Evolutionary conservation across 2,329 filamentous ascomycete species (phyloP).

Genomic region (Escovopsis sp.): DNA sequence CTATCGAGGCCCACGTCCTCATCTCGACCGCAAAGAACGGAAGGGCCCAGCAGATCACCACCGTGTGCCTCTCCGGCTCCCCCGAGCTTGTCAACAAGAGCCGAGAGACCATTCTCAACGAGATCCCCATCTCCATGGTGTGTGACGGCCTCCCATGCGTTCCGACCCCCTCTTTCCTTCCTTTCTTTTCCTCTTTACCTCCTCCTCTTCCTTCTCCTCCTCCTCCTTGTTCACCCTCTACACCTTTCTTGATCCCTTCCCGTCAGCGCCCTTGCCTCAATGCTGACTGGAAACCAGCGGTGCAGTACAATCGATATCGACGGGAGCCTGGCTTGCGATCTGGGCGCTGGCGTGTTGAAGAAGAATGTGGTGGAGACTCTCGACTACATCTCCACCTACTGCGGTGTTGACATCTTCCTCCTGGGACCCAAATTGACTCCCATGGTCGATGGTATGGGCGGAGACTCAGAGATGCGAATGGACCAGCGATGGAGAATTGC

Average conservation of each 20-base stretch:
- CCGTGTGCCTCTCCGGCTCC: constrained; percentile 80
- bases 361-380: constrained; percentile 68
- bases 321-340: constrained; percentile 74
- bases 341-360: constrained; percentile 51
- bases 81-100: constrained; percentile 81
- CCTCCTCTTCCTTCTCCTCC: too few relatives aligned
- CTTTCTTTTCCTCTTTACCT: too few relatives aligned
- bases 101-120: constrained; percentile 76
- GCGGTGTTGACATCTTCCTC: constrained; percentile 92
- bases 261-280: neutral
- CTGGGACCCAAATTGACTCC: constrained; percentile 78
- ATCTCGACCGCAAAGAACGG: constrained; percentile 63
- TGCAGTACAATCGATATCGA: constrained; percentile 91
- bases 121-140: constrained; percentile 87
- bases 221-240: too few relatives aligned
- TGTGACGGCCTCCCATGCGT: constrained; percentile 19
- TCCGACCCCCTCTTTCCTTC: neutral
- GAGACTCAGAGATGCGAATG: constrained; percentile 67
- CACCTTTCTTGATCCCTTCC: too few relatives aligned
- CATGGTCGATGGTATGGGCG: constrained; percentile 59
- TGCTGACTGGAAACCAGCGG: constrained; percentile 38
- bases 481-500: constrained; percentile 85
- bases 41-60: constrained; percentile 57
- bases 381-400: constrained; percentile 73
- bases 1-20: constrained; percentile 72